A percentile compares a stretch with the other conserved stretches of the same genome.
phyloP scores from a whole-genome alignment of 75 land plant genomes.

The Selaginella tamariscina region DNA sequence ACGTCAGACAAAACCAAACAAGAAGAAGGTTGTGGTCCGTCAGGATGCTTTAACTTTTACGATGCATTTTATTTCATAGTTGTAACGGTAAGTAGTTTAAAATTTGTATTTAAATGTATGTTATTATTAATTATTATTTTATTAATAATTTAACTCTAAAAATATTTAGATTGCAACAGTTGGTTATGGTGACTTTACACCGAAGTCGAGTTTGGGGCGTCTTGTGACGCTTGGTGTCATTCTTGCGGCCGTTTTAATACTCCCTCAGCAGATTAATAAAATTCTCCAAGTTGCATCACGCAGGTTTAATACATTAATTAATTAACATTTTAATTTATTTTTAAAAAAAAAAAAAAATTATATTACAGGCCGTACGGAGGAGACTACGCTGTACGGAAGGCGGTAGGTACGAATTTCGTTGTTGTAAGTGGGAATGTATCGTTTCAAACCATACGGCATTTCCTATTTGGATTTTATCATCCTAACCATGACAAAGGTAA shows the following conservation, averaged over 20 bases:
- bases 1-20: background rate
- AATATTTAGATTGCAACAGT: slow-evolving; percentile 5
- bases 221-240: slow-evolving; percentile 23
- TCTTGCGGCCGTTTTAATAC: slow-evolving; percentile 26
- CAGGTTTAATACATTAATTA: background rate
- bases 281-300: background rate
- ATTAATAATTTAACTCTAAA: too few species aligned
- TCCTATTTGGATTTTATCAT: slow-evolving; percentile 39
- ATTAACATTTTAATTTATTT: background rate
- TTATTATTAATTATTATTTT: background rate
- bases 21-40: background rate
- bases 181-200: slow-evolving; percentile 8
- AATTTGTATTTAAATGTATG: background rate
- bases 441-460: slow-evolving; percentile 32
- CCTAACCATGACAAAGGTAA: slow-evolving; percentile 37
- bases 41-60: slow-evolving; percentile 5
- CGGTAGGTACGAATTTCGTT: slow-evolving; percentile 33
- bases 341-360: too few species aligned
- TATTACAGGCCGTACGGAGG: slow-evolving; percentile 43
- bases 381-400: slow-evolving; percentile 24
- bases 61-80: slow-evolving; percentile 9
- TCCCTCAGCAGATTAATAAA: slow-evolving; percentile 35
- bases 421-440: slow-evolving; percentile 38
- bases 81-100: slow-evolving; percentile 11
- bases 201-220: slow-evolving; percentile 31